These are phyloP conservation scores for Primulina eburnea DNA, from an alignment of 257 asterid species.

Conservation along the genomic window DNA sequence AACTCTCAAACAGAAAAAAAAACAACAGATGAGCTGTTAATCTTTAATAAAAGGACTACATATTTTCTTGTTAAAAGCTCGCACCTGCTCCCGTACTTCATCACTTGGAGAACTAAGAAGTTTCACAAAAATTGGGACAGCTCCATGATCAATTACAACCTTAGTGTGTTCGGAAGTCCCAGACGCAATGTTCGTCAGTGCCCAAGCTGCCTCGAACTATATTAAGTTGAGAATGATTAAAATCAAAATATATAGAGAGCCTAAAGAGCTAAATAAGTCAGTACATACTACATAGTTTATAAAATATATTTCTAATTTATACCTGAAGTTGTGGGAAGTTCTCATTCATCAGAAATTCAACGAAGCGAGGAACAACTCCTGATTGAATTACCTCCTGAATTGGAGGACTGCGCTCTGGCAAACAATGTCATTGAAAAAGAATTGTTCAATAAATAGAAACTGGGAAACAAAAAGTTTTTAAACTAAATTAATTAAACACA, in stretches of 20 bases:
- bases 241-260: neutral
- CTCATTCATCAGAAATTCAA: slow-evolving; percentile 17
- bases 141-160: slow-evolving; percentile 26
- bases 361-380: slow-evolving; percentile 23
- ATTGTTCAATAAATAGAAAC: neutral
- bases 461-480: neutral
- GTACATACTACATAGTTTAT: too few species aligned
- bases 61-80: neutral
- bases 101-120: slow-evolving; percentile 28
- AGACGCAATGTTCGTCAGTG: slow-evolving; percentile 28
- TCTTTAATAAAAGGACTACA: neutral
- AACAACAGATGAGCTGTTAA: neutral
- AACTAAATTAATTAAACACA: neutral
- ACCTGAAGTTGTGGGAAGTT: slow-evolving; percentile 25
- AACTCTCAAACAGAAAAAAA: neutral
- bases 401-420: slow-evolving; percentile 17
- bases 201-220: slow-evolving; percentile 30
- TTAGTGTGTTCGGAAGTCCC: slow-evolving; percentile 27
- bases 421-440: neutral
- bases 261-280: neutral
- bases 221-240: too few species aligned
- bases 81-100: slow-evolving; percentile 29
- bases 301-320: neutral
- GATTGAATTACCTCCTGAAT: slow-evolving; percentile 23
- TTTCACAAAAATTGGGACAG: slow-evolving; percentile 28